phyloP scores from a whole-genome alignment of 139 green algal species.

The Closterium sp. region DNA sequence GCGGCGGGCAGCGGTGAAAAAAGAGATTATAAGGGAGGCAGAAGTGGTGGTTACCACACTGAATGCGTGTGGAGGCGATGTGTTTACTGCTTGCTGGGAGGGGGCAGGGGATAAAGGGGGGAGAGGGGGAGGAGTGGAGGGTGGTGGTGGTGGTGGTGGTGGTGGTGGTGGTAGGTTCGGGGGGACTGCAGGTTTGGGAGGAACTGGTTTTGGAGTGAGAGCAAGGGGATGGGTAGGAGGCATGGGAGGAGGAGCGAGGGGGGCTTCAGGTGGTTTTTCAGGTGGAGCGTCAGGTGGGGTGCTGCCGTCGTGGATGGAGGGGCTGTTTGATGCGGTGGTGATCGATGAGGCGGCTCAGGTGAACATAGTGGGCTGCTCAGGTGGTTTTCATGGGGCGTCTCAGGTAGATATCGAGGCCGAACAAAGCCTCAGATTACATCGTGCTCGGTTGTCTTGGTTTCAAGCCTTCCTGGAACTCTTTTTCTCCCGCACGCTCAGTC shows the following conservation, averaged over 20 bases:
- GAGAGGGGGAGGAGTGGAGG: conserved; percentile 11
- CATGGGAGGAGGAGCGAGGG: neutral
- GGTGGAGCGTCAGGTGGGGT: neutral
- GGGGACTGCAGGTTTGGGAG: neutral
- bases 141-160: conserved; percentile 21
- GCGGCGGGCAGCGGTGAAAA: conserved; percentile 12
- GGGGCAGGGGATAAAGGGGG: neutral
- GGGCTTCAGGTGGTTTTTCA: neutral
- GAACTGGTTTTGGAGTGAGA: neutral
- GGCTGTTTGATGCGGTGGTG: conserved; percentile 74
- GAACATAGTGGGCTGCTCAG: no score
- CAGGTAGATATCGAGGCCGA: no score
- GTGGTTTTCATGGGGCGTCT: no score
- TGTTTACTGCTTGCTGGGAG: conserved; percentile 29
- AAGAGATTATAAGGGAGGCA: conserved; percentile 37
- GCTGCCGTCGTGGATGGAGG: conserved; percentile 10
- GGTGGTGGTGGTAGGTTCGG: neutral
- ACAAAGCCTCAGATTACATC: no score
- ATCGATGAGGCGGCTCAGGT: conserved; percentile 97
- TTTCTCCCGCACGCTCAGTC: conserved; percentile 75
- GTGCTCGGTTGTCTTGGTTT: no score
- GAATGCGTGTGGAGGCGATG: conserved; percentile 40
- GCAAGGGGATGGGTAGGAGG: neutral
- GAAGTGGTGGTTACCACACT: conserved; percentile 44
- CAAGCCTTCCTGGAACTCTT: no score